These are phyloP conservation scores for Geotrichum candidum DNA, from an alignment of 1,139 yeast genomes.

Conservation along the genomic window DNA sequence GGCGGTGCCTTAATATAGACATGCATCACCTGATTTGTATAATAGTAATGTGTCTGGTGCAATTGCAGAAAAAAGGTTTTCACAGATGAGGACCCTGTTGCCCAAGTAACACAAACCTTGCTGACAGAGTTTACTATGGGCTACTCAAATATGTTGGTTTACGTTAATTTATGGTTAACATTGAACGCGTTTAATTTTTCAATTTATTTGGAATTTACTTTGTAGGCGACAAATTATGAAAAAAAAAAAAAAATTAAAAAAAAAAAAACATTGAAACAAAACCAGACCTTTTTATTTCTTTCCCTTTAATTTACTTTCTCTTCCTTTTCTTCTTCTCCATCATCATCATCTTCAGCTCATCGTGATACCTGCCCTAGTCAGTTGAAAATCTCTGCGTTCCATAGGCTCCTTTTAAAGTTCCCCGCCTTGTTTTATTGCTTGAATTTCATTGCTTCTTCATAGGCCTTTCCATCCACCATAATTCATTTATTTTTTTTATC, in stretches of 20 bases:
- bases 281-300: not conserved
- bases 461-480: not conserved
- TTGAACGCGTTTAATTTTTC: not conserved
- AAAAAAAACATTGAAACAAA: too few species aligned
- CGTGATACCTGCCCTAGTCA: not conserved
- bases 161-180: not conserved
- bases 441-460: not conserved
- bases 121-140: not conserved
- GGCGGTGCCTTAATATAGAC: not conserved
- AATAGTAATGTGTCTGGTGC: not conserved
- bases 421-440: not conserved
- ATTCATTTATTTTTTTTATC: not conserved
- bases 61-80: not conserved
- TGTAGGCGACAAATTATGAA: not conserved
- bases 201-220: not conserved
- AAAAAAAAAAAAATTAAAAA: not conserved
- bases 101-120: not conserved
- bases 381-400: not conserved
- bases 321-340: not conserved
- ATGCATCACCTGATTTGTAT: not conserved
- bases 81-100: not conserved
- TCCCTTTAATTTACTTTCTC: not conserved
- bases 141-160: not conserved
- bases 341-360: not conserved
- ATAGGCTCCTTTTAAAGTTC: not conserved